A percentile compares a stretch with the other conserved stretches of the same genome.
These are phyloP conservation scores for Solanum chaucha DNA, from an alignment of 257 asterid genomes.

Conservation along the genomic window DNA sequence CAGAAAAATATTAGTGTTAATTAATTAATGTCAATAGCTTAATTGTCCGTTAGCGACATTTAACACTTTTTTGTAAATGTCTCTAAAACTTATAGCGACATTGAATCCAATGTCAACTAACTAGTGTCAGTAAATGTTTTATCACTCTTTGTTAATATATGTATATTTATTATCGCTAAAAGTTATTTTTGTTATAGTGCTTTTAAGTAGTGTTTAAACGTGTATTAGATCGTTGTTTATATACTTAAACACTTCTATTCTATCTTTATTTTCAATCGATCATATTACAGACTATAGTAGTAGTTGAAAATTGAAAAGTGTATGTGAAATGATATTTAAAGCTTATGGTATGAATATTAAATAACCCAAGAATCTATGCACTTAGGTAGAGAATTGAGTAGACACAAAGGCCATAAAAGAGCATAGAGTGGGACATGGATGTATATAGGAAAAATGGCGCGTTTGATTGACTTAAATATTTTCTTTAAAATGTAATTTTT, in stretches of 20 bases:
- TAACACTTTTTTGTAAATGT: too few relatives aligned
- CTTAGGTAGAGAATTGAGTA: not conserved
- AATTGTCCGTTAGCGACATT: too few relatives aligned
- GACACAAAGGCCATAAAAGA: not conserved
- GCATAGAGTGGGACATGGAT: not conserved
- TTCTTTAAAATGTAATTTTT: too few relatives aligned
- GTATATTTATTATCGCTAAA: too few relatives aligned
- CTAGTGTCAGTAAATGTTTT: not conserved
- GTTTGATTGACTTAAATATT: too few relatives aligned
- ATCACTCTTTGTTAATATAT: not conserved
- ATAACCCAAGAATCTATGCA: not conserved
- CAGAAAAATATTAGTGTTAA: too few relatives aligned
- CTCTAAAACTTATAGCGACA: not conserved
- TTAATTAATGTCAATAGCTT: too few relatives aligned
- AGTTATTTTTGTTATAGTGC: accelerated
- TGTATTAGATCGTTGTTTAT: not conserved
- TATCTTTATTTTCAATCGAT: not conserved
- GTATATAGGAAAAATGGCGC: not conserved
- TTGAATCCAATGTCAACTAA: accelerated
- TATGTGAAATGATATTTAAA: not conserved
- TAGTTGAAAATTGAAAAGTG: not conserved
- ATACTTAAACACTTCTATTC: not conserved
- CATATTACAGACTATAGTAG: not conserved
- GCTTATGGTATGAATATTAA: not conserved
- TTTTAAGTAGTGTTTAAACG: not conserved